A percentile compares a stretch with the other conserved stretches of the same genome.
These are phyloP conservation scores for Kalmusia sp. DNA, from an alignment of 2,329 filamentous ascomycete species.

Conservation along the genomic window DNA sequence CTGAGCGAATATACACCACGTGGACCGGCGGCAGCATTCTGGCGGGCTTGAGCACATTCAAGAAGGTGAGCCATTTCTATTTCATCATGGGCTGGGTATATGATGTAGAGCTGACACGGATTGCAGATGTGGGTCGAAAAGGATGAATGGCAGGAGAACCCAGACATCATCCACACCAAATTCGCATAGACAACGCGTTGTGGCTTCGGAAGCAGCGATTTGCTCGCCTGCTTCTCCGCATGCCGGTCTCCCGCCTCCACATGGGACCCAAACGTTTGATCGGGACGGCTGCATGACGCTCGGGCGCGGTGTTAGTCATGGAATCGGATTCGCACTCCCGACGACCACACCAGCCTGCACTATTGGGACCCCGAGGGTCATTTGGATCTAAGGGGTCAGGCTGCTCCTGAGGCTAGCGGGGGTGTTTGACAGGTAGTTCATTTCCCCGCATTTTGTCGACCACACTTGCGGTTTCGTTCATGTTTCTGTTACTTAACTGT, in stretches of 20 bases:
- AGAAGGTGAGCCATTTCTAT: conserved; percentile 73
- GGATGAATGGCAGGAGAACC: conserved; percentile 99
- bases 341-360: conserved; percentile 31
- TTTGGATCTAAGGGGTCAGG: conserved; percentile 30
- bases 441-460: conserved; percentile 45
- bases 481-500: conserved; percentile 46
- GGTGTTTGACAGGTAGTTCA: conserved; percentile 38
- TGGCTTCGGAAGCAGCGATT: conserved; percentile 28
- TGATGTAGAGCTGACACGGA: conserved; percentile 35
- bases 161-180: conserved; percentile 97
- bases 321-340: conserved; percentile 33
- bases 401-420: conserved; percentile 28
- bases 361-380: conserved; percentile 19
- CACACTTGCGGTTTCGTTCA: conserved; percentile 19
- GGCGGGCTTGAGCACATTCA: conserved; percentile 94
- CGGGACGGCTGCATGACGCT: conserved; percentile 38
- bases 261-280: conserved; percentile 22
- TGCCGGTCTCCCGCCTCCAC: conserved; percentile 39
- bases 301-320: conserved; percentile 45
- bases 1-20: conserved; percentile 97
- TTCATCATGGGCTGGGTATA: conserved; percentile 13
- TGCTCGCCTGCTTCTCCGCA: conserved; percentile 30
- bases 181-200: conserved; percentile 70
- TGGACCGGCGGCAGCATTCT: conserved; percentile 99
- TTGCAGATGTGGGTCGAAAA: conserved; percentile 98